Conservation (phyloP, 306 rosid species). For the Dryas alaskensis region DNA sequence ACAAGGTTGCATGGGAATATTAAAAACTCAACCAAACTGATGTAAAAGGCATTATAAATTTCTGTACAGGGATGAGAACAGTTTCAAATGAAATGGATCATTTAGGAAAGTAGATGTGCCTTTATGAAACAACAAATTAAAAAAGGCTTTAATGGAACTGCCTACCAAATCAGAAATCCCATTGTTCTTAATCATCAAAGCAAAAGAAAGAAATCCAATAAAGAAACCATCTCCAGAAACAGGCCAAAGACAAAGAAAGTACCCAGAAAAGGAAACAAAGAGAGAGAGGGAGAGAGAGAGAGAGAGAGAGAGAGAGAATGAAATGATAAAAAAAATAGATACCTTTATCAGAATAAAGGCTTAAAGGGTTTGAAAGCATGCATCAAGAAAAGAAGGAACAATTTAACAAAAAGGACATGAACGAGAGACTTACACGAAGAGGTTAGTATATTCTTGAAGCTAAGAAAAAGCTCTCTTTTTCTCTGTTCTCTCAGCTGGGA, state of each 20-base stretch:
- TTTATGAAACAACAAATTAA: not conserved
- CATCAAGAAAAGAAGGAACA: constrained; percentile 17
- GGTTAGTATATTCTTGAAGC: constrained; percentile 62
- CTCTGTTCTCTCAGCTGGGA: constrained; percentile 6
- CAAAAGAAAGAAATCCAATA: constrained; percentile 23
- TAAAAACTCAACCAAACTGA: constrained; percentile 20
- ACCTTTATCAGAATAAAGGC: constrained; percentile 36
- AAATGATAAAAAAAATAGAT: constrained; percentile 37
- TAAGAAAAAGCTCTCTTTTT: constrained; percentile 43
- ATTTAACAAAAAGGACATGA: constrained; percentile 17
- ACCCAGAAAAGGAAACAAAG: constrained; percentile 25
- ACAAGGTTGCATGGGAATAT: not conserved
- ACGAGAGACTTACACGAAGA: constrained; percentile 64
- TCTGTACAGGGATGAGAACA: not conserved
- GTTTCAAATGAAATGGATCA: constrained; percentile 2
- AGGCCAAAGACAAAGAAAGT: constrained; percentile 15
- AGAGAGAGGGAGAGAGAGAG: constrained; percentile 22
- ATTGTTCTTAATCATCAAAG: constrained; percentile 11
- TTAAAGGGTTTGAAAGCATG: constrained; percentile 22
- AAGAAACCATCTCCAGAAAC: constrained; percentile 16
- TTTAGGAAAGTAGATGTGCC: constrained; percentile 9
- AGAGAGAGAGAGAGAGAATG: constrained; percentile 30
- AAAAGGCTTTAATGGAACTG: constrained; percentile 4
- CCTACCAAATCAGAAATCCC: constrained; percentile 10
- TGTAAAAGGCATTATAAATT: not conserved